Percentiles rank a stretch among this genome's conserved stretches.
Evolutionary conservation across 2,329 filamentous ascomycete species (phyloP).

Genomic region (Diaporthe sp.): DNA sequence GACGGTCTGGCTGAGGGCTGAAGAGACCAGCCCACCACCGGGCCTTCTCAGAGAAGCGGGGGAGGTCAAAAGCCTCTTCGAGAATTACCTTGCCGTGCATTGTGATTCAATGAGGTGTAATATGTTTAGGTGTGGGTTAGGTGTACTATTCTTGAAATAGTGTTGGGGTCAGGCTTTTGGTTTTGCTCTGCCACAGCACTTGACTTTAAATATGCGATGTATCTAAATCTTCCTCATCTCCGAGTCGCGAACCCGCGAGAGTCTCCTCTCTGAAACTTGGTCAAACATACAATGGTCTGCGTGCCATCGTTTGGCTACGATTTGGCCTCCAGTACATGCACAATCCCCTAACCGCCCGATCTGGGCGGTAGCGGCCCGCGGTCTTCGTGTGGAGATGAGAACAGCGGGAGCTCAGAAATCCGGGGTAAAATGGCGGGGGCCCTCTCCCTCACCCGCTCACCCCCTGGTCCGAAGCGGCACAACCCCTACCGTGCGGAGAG

Average conservation of each 20-base stretch:
- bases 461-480: neutral
- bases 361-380: neutral
- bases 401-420: constrained; percentile 6
- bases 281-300: neutral
- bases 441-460: constrained; percentile 1
- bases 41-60: constrained; percentile 70
- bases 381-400: too few relatives aligned
- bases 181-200: neutral
- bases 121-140: neutral
- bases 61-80: constrained; percentile 74
- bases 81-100: constrained; percentile 74
- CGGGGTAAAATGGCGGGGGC: constrained; percentile 21
- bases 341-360: neutral
- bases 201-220: constrained; percentile 29
- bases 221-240: neutral
- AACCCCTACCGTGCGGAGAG: neutral
- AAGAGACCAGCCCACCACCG: constrained; percentile 74
- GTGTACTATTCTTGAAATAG: neutral
- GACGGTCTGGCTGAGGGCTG: constrained; percentile 70
- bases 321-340: neutral
- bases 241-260: neutral
- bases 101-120: constrained; percentile 20
- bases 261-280: neutral
- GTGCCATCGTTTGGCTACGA: neutral
- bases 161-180: neutral